Conservation (phyloP, 495 filamentous ascomycete genomes). For the Pyrenula aspistea region DNA sequence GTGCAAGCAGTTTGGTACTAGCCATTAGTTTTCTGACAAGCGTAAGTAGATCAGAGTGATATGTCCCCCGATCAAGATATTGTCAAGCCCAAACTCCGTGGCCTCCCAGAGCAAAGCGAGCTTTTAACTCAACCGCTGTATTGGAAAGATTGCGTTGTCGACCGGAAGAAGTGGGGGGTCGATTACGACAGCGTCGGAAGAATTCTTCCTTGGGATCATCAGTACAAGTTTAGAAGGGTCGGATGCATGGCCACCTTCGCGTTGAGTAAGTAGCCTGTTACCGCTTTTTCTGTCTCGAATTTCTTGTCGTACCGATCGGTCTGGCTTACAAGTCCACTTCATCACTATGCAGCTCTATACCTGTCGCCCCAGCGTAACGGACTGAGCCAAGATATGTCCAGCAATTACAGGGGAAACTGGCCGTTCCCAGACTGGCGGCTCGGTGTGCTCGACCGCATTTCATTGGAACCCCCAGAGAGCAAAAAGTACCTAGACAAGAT, state of each 20-base stretch:
- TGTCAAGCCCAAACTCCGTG: background rate
- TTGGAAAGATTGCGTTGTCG: background rate
- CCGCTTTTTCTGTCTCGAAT: no score
- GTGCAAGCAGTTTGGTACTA: background rate
- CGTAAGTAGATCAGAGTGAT: background rate
- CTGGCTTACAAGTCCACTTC: no score
- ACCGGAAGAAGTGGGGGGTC: background rate
- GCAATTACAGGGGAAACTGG: no score
- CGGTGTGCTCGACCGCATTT: background rate
- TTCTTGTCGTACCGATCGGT: no score
- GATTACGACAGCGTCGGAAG: background rate
- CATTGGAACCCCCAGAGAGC: background rate
- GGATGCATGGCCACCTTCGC: background rate
- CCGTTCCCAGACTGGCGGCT: background rate
- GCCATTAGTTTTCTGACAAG: background rate
- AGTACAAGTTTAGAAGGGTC: background rate
- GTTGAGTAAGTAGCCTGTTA: background rate
- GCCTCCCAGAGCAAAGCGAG: background rate
- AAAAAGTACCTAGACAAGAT: background rate
- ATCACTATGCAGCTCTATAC: no score
- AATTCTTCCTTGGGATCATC: background rate
- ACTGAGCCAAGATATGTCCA: no score
- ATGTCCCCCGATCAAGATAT: background rate
- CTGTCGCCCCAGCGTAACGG: background rate
- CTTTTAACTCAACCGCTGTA: background rate